These are phyloP conservation scores for Clavispora fructus DNA, from an alignment of 805 yeast genomes.

Conservation along the genomic window DNA sequence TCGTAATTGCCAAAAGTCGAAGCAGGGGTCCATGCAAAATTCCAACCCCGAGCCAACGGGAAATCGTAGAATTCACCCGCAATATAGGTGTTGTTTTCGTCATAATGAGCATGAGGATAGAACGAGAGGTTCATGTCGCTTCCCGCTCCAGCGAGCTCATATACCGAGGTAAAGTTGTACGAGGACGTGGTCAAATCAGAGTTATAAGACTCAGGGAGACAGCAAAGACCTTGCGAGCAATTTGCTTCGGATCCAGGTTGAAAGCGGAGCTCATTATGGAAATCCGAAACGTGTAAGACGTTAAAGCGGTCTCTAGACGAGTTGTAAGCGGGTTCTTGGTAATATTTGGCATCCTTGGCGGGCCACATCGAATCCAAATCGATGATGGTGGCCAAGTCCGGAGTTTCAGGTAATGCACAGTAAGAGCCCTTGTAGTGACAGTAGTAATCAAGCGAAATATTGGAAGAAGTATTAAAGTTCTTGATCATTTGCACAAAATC, in stretches of 20 bases:
- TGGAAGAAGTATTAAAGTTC: conserved; percentile 32
- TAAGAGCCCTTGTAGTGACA: conserved; percentile 43
- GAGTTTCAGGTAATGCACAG: conserved; percentile 52
- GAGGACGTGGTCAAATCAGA: conserved; percentile 15
- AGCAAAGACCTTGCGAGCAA: conserved; percentile 54
- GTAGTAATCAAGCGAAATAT: conserved; percentile 41
- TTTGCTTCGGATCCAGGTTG: conserved; percentile 53
- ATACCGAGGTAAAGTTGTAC: conserved; percentile 29
- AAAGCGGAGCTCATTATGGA: conserved; percentile 56
- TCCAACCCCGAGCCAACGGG: conserved; percentile 20
- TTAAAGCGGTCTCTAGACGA: conserved; percentile 39
- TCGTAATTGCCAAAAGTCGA: conserved; percentile 55
- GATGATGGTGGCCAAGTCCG: conserved; percentile 38
- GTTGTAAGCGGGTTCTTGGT: conserved; percentile 27
- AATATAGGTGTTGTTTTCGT: conserved; percentile 18
- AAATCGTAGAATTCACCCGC: conserved; percentile 32
- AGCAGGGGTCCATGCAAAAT: conserved; percentile 46
- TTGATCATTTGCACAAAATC: conserved; percentile 35
- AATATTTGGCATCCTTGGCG: conserved; percentile 21
- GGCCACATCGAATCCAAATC: conserved; percentile 35
- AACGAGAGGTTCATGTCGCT: conserved; percentile 18
- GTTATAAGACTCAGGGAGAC: conserved; percentile 48
- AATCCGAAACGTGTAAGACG: conserved; percentile 63
- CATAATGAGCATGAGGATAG: conserved; percentile 29
- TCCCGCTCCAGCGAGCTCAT: conserved; percentile 11